Base-by-base conservation (phyloP, 768 basidiomycete species). In the Omphalotus guepiniiformis region DNA sequence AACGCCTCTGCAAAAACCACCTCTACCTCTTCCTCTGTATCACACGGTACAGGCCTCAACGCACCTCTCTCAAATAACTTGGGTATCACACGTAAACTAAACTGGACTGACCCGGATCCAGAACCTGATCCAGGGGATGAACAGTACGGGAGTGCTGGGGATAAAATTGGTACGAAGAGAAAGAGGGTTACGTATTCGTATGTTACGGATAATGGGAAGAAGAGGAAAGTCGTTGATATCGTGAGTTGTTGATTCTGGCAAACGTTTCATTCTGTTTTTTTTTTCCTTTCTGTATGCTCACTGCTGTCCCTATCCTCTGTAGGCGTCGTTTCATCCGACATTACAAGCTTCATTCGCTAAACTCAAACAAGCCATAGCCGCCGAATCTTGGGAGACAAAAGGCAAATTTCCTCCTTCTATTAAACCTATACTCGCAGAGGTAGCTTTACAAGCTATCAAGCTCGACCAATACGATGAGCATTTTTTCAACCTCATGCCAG, bases 391-490 rank as follows among this genome's bases (percentile, higher is more conserved):
- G 36, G 35, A 50, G n/a, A 23, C 76, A 50, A 93, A 91, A 68
- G 86, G 85, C 57, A 94, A 92, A 61, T 99, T 99, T 70, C 95
- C 95, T 6, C 82, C 83, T 0, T 57, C 64, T 4, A 68, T 99
- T 54, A 91, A 90, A 53, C 88, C 88, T 0, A 53, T 79, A 4
- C 75, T 98, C 3, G 69, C 73, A n/a, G 62, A 78, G 8, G 75
- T 90, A 32, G 90, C 93, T 0, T 59, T 89, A 30, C 75, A 82
- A 41, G 94, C 95, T 0, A 80, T 95, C 57, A 70, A 76, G 22
- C 74, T 88, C n/a, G 88, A 84, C 62, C 83, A 94, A 60, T 96
- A 95, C 65, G 87, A 91, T 52, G 93, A 95, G 15, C 79, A 88
- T 56, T 95, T 95, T 63, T 97, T 95, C 68, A 84, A 81, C 56